Percentiles rank a stretch among this genome's conserved stretches.
These are phyloP conservation scores for Diophrys appendiculata DNA, from an alignment of 73 alveolate species.

Conservation along the genomic window DNA sequence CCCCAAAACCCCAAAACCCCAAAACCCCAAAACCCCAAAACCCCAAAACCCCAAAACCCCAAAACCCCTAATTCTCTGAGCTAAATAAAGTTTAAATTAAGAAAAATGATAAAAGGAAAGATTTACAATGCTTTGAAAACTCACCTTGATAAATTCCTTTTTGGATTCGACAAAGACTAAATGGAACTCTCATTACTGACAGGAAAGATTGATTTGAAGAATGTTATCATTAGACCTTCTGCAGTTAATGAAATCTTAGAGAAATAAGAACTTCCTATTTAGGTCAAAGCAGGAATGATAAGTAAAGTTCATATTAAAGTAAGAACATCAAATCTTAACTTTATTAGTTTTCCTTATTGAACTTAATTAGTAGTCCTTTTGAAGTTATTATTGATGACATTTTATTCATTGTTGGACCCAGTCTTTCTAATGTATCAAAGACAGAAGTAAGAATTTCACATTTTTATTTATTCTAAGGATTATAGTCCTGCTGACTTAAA, in stretches of 20 bases:
- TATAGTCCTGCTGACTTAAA: no score
- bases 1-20: no score
- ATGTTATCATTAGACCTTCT: constrained; percentile 57
- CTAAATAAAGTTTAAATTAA: not conserved
- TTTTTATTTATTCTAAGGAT: no score
- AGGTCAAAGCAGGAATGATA: constrained; percentile 62
- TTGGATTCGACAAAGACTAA: constrained; percentile 55
- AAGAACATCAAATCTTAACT: constrained; percentile 2
- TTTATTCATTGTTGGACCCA: constrained; percentile 58
- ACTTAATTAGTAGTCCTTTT: constrained; percentile 31
- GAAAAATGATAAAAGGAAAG: constrained; percentile 51
- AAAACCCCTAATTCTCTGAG: constrained; percentile 17
- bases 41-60: constrained; percentile 40
- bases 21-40: constrained; percentile 11
- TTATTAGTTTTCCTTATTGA: not conserved
- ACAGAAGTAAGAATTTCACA: constrained; percentile 20
- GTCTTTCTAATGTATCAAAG: constrained; percentile 45
- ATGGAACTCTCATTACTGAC: constrained; percentile 40
- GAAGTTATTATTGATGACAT: constrained; percentile 43
- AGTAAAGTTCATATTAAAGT: constrained; percentile 15
- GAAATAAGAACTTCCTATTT: constrained; percentile 28
- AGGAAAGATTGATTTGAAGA: constrained; percentile 43
- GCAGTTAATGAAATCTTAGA: constrained; percentile 50
- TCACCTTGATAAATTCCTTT: constrained; percentile 52
- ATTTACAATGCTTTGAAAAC: constrained; percentile 31